Base-by-base conservation (phyloP, 768 basidiomycete species). In the Serendipita sp. region DNA sequence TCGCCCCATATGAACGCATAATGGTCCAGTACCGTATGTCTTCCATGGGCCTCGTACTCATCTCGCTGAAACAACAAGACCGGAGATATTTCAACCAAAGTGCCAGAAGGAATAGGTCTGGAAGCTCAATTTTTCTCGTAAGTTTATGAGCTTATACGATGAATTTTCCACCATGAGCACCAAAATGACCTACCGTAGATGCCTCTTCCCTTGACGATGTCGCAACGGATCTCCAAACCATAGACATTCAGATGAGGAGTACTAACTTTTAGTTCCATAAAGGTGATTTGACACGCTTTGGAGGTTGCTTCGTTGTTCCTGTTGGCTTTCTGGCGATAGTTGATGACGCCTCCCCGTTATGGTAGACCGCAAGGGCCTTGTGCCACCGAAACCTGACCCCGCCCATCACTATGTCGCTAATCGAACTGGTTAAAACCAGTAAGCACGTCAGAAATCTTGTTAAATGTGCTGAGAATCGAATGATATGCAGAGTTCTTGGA, bases 11-110 rank as follows among this genome's bases (percentile, higher is more conserved):
- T 82, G 70, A 89, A 91, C 0, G 87, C 81, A 70, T 90, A 89
- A 48, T 85, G 82, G 69, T 91, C 84, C 8, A 91, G 75, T 0
- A 85, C 72, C 0, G 87, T 91, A 67, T 85, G 70, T 68, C 72
- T 75, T 69, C 84, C 83, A 73, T 89, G 80, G 3, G 72, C 70
- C 51, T 81, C 77, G 69, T 92, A 93, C 74, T 93, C 90, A 30
- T 82, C 77, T 65, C 79, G 78, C 3, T 76, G 72, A 70, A 94
- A 82, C 10, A 95, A 76, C n/a, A 95, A 75, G 18, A 91, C 89
- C 1, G 94, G 93, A 67, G 87, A 88, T 68, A 85, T 81, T 73
- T 96, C 94, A 66, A 97, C 72, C n/a, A 87, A 68, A 0, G 86
- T 86, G 11, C 81, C 78, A 10, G 79, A 74, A 18, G 84, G 78